Percentiles rank a stretch among this genome's conserved stretches.
These are phyloP conservation scores for Sarocladiaceae sp. DNA, from an alignment of 2,329 filamentous ascomycete species.

Conservation along the genomic window DNA sequence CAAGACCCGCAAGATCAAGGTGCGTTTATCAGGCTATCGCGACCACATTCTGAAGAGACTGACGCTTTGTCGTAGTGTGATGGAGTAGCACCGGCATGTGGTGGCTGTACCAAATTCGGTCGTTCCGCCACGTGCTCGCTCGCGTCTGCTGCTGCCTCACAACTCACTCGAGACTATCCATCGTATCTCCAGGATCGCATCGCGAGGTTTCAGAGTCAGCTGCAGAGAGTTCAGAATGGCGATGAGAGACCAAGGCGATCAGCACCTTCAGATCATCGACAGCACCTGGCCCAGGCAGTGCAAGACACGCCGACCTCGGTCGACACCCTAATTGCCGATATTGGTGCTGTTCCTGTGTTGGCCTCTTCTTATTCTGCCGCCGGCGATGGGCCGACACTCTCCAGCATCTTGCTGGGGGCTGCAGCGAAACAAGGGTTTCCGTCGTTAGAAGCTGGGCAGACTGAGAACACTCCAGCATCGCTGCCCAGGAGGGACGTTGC, in stretches of 20 bases:
- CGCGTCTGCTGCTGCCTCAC: conserved; percentile 7
- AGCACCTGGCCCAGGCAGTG: neutral
- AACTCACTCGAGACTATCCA: conserved; percentile 16
- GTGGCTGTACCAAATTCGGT: conserved; percentile 18
- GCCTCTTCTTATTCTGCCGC: conserved; percentile 12
- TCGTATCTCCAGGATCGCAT: conserved; percentile 16
- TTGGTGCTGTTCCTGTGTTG: conserved; percentile 17
- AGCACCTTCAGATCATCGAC: neutral
- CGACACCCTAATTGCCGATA: conserved; percentile 18
- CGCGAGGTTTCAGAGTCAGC: conserved; percentile 11
- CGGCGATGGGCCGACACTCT: conserved; percentile 14
- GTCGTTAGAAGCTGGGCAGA: neutral
- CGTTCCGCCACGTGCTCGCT: conserved; percentile 17
- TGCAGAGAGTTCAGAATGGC: conserved; percentile 8
- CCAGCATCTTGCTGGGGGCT: conserved; percentile 16
- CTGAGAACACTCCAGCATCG: neutral
- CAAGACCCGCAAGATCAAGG: conserved; percentile 19
- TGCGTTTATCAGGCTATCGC: neutral
- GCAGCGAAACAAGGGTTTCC: conserved; percentile 10
- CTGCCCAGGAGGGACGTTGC: conserved; percentile 15
- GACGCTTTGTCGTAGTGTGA: conserved; percentile 13
- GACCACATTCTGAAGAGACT: neutral
- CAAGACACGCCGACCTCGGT: conserved; percentile 12
- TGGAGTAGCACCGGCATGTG: conserved; percentile 15
- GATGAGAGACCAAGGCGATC: neutral